Base-by-base conservation (phyloP, 768 basidiomycete species). In the Botryobasidium botryosum region DNA sequence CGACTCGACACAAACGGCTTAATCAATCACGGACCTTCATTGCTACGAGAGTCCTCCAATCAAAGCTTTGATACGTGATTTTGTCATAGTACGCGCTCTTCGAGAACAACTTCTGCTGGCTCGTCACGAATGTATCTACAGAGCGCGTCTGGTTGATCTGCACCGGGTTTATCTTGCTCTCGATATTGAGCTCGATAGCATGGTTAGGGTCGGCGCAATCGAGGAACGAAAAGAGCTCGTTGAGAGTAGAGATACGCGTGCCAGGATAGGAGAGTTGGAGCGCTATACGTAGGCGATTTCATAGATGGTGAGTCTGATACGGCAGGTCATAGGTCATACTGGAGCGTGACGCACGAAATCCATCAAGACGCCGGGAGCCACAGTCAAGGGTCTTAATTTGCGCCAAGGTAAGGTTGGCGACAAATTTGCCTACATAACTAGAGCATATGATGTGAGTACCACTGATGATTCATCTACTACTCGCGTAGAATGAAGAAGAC, bases 321-420 rank as follows among this genome's bases (percentile, higher is more conserved):
- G 23, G 7, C 25, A 25, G n/a, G n/a, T n/a, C n/a, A n/a, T n/a
- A n/a, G n/a, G n/a, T n/a, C n/a, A n/a, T 48, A 28, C 15, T 12
- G 18, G 25, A 48, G 15, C 18, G 18, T 15, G n/a, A 53, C 74
- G 54, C 60, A 81, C 79, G 76, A 52, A 68, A 79, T 47, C 66
- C 62, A 7, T 58, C 51, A 40, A 72, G 70, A 21, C 81, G 70
- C 52, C 68, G 64, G 8, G 79, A 81, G 32, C 82, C 83, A 52
- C 84, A 87, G 56, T 87, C 81, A 35, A 87, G 59, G 4, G 79
- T 85, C 60, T 77, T 77, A 47, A 87, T 60, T 60, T 86, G 82
- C 5, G 79, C 73, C 33, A 85, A 59, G 0, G 84, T 86, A 33
- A 85, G 67, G 56, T 82, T 77, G n/a, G 73, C 75, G 44, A 84